phyloP scores from a whole-genome alignment of 192 early-diverging fungal species.

The Linnemannia zychae region DNA sequence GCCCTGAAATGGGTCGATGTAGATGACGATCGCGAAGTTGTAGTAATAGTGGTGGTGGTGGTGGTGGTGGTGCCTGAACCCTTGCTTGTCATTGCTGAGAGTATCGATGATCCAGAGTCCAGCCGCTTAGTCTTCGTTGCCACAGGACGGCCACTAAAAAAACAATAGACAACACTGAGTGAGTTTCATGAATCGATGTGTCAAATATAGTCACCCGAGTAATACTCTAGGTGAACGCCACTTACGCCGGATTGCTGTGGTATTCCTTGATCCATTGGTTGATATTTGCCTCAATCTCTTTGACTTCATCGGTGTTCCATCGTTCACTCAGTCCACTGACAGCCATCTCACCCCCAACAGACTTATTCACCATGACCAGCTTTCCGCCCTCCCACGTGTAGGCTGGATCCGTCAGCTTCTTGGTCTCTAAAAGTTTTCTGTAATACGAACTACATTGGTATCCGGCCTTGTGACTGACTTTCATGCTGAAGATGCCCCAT shows the following conservation, averaged over 20 bases:
- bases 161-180: neutral
- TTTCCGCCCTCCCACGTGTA: constrained; percentile 66
- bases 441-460: constrained; percentile 73
- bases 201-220: neutral
- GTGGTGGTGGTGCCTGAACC: neutral
- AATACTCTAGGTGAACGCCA: neutral
- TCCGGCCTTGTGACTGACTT: constrained; percentile 67
- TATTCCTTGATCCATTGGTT: constrained; percentile 66
- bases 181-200: neutral
- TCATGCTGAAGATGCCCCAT: constrained; percentile 69
- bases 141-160: constrained; percentile 12
- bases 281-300: constrained; percentile 61
- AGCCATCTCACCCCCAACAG: constrained; percentile 55
- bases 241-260: constrained; percentile 51
- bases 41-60: neutral
- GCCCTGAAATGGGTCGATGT: constrained; percentile 15
- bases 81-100: neutral
- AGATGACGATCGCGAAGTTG: neutral
- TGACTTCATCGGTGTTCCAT: constrained; percentile 65
- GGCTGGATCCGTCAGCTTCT: constrained; percentile 60
- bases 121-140: constrained; percentile 16
- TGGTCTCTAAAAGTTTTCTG: constrained; percentile 60
- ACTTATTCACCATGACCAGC: constrained; percentile 60
- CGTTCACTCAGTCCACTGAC: constrained; percentile 58
- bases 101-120: constrained; percentile 16